Evolutionary conservation across 2,329 filamentous ascomycete genomes (phyloP), one percentile per base, ranked within the genome.

Genomic region (Penicillium sp.): DNA sequence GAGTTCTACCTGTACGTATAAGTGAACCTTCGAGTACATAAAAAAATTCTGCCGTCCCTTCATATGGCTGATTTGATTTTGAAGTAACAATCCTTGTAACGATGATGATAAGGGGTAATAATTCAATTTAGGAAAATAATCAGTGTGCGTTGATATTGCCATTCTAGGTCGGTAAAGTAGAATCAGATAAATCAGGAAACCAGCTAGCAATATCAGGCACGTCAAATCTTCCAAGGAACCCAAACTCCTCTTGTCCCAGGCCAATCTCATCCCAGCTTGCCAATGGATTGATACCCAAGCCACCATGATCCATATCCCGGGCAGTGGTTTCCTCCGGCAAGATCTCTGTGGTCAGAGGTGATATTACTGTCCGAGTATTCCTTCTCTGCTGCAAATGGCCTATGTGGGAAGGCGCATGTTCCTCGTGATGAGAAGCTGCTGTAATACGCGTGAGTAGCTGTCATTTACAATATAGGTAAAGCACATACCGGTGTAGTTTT

Each of bases 151-250:
- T 33, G 1, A 33, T 33, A 33, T 14, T 7, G 4, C 31, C 31
- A 33, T 33, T 7, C 11, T 7, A 39, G 19, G 39, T 22, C 19
- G 39, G 39, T 4, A 41, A 41, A 41, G 39, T 3, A 13, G 45
- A 35, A 48, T 62, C 60, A 13, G 62, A 61, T 5, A 65, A 48
- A 50, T 66, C 62, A 0, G 59, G 49, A 9, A 66, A 65, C 63
- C 61, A 66, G 52, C 53, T 63, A n/a, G 63, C 63, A 37, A 66
- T 55, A 56, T 66, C 63, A 2, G 63, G 63, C 14, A 66, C 46
- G 39, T 66, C 63, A 24, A 66, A 65, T 56, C 63, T 59, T 2
- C 63, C 62, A 19, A 65, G 55, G 33, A 66, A 66, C 8, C 63
- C 61, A 37, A 66, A 61, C 19, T 66, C 63, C 22, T 66, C 63